Evolutionary conservation across 2,329 filamentous ascomycete genomes (phyloP).

Genomic region (Fusarium sp.): DNA sequence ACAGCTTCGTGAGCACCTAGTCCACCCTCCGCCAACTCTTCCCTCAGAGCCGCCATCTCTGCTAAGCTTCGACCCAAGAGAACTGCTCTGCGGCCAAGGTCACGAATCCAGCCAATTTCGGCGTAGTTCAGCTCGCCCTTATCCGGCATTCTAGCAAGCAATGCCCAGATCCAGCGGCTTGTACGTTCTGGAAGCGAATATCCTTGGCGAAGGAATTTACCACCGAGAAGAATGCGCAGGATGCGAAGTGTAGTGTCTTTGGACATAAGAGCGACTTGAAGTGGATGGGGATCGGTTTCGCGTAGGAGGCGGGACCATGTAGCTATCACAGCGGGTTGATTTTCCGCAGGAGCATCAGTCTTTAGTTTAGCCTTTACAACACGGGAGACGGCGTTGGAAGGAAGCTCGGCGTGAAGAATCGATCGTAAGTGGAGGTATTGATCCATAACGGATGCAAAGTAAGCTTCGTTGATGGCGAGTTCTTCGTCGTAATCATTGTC

Average conservation of each 20-base stretch:
- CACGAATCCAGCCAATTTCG: constrained; percentile 81
- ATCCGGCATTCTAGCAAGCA: constrained; percentile 81
- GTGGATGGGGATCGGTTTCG: constrained; percentile 67
- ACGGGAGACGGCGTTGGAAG: constrained; percentile 62
- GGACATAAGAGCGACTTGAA: constrained; percentile 73
- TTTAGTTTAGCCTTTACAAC: constrained; percentile 67
- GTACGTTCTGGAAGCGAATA: constrained; percentile 72
- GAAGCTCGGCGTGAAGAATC: constrained; percentile 68
- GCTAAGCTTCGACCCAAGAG: constrained; percentile 67
- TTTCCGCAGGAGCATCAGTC: constrained; percentile 66
- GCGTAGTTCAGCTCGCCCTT: constrained; percentile 79
- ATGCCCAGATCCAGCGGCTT: constrained; percentile 87
- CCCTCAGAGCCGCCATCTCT: constrained; percentile 63
- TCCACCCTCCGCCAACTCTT: constrained; percentile 56
- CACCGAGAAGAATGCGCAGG: constrained; percentile 73
- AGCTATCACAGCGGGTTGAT: constrained; percentile 61
- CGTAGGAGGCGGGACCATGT: constrained; percentile 67
- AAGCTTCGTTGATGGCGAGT: constrained; percentile 69
- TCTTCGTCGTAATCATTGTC: constrained; percentile 43
- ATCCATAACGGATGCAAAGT: constrained; percentile 73
- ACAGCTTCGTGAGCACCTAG: constrained; percentile 60
- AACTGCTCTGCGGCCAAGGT: constrained; percentile 82
- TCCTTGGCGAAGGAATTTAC: constrained; percentile 72
- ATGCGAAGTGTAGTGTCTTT: constrained; percentile 75
- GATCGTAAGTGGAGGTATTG: constrained; percentile 75